Conservation (phyloP, 2,329 filamentous ascomycete genomes). For the Botrytis aclada region DNA sequence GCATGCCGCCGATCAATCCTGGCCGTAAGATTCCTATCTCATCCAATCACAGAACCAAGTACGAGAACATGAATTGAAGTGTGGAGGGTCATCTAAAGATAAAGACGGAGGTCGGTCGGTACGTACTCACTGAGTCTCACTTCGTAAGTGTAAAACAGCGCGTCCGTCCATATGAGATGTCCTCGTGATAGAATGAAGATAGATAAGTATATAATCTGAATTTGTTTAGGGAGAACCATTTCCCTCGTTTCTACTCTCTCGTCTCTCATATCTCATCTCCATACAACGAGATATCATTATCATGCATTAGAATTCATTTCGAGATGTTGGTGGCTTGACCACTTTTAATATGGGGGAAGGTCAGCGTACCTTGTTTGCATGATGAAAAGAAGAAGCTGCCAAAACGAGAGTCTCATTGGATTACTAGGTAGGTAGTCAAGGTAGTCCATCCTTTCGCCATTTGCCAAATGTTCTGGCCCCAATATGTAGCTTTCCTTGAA, state of each 20-base stretch:
- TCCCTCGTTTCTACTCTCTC: too few relatives aligned
- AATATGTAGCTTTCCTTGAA: not conserved
- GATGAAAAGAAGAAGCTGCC: not conserved
- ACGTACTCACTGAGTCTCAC: not conserved
- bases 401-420: not conserved
- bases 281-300: not conserved
- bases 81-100: not conserved
- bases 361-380: not conserved
- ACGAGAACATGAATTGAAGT: constrained; percentile 1
- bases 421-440: not conserved
- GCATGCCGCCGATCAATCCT: constrained; percentile 16
- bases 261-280: too few relatives aligned
- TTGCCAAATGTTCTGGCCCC: not conserved
- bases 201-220: not conserved
- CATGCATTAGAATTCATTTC: not conserved
- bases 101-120: not conserved
- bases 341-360: not conserved
- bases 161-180: constrained; percentile 6
- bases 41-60: constrained; percentile 2
- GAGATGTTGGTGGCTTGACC: not conserved
- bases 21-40: not conserved
- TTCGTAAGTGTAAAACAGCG: not conserved
- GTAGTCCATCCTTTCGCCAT: not conserved
- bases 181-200: constrained; percentile 16
- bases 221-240: not conserved